Evolutionary conservation across 768 basidiomycete species (phyloP).

Genomic region (Dacryopinax primogenitus): DNA sequence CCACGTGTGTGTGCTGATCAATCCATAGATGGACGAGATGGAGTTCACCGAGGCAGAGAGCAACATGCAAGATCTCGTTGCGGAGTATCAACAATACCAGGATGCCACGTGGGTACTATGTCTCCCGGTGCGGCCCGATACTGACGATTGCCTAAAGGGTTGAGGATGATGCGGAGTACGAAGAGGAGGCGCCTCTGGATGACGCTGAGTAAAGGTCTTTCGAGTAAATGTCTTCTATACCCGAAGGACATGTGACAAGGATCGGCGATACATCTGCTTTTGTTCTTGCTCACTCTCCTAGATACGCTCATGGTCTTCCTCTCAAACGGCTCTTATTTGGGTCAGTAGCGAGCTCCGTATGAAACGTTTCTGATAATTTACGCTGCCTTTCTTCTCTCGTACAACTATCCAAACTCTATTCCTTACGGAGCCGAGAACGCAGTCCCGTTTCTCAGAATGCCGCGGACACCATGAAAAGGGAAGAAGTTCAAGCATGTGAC

Average conservation of each 20-base stretch:
- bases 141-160: slow-evolving; percentile 34
- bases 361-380: slow-evolving; percentile 10
- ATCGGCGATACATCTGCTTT: background rate
- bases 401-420: slow-evolving; percentile 5
- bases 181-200: slow-evolving; percentile 55
- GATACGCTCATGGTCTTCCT: slow-evolving; percentile 1
- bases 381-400: background rate
- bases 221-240: slow-evolving; percentile 5
- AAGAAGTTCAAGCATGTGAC: background rate
- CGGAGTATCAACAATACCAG: slow-evolving; percentile 95
- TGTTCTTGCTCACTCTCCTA: slow-evolving; percentile 1
- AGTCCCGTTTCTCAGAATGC: background rate
- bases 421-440: slow-evolving; percentile 2
- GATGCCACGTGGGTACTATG: slow-evolving; percentile 67
- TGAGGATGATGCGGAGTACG: slow-evolving; percentile 81
- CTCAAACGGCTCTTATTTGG: slow-evolving; percentile 8
- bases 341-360: slow-evolving; percentile 10
- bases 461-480: background rate
- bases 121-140: background rate
- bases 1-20: slow-evolving; percentile 2
- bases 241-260: background rate
- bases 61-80: slow-evolving; percentile 97
- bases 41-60: slow-evolving; percentile 96
- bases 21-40: slow-evolving; percentile 12
- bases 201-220: slow-evolving; percentile 46